These are phyloP conservation scores for Tolypocladium capitatum DNA, from an alignment of 2,329 filamentous ascomycete genomes.

Conservation along the genomic window DNA sequence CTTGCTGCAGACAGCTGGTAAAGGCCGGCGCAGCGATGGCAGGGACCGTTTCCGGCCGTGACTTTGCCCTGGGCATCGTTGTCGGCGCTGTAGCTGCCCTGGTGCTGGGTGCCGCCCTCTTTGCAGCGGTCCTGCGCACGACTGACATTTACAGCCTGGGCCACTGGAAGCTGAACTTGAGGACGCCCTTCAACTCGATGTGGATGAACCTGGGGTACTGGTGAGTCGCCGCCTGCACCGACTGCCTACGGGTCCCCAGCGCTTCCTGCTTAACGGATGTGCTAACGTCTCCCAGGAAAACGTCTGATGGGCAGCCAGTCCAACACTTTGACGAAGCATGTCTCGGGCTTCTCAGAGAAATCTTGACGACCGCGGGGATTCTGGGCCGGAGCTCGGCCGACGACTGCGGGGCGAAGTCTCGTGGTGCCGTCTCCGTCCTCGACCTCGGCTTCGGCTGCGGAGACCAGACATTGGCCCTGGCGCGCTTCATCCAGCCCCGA, in stretches of 20 bases:
- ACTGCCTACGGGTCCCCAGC: neutral
- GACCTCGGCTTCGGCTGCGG: slow-evolving; percentile 48
- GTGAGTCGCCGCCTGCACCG: slow-evolving; percentile 21
- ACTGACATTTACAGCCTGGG: slow-evolving; percentile 33
- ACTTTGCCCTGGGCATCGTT: slow-evolving; percentile 16
- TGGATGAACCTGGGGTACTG: slow-evolving; percentile 54
- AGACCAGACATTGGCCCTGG: slow-evolving; percentile 38
- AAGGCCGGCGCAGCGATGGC: neutral
- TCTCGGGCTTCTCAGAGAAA: slow-evolving; percentile 31
- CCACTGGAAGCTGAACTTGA: slow-evolving; percentile 42
- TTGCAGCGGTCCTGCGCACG: slow-evolving; percentile 10
- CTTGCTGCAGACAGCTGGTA: neutral
- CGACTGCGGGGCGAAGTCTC: neutral
- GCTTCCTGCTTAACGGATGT: neutral
- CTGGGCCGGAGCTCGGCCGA: slow-evolving; percentile 6
- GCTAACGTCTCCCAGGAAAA: slow-evolving; percentile 13
- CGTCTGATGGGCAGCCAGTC: slow-evolving; percentile 14
- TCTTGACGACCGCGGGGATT: slow-evolving; percentile 30
- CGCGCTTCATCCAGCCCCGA: slow-evolving; percentile 10
- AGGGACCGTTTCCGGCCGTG: slow-evolving; percentile 6
- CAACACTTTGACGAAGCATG: slow-evolving; percentile 31
- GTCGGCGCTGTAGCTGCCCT: slow-evolving; percentile 12
- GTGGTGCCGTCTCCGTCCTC: slow-evolving; percentile 22
- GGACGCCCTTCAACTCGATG: slow-evolving; percentile 33
- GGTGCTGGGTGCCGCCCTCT: slow-evolving; percentile 5